phyloP scores from a whole-genome alignment of 257 asterid genomes.

The Solanum tarijense region DNA sequence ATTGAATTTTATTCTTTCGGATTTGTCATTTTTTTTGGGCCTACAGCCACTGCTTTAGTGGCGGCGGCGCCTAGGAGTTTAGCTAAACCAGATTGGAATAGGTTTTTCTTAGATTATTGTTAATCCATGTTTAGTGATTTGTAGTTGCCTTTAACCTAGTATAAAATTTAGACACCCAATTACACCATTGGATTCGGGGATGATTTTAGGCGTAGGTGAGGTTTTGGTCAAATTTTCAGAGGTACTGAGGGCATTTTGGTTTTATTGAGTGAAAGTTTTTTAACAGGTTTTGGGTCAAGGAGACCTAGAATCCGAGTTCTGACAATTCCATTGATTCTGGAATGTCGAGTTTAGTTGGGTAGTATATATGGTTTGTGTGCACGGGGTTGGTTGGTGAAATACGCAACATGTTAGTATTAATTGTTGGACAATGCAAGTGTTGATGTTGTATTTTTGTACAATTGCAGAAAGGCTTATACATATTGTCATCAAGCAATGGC shows the following conservation, averaged over 20 bases:
- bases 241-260: not conserved
- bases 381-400: not conserved
- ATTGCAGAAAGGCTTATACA: not conserved
- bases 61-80: not conserved
- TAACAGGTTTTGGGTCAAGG: not conserved
- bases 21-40: not conserved
- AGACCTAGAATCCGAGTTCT: not conserved
- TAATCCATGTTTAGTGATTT: not conserved
- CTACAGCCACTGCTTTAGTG: not conserved
- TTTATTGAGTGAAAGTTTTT: not conserved
- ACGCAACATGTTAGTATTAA: not conserved
- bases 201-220: not conserved
- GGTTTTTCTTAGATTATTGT: not conserved
- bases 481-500: slow-evolving; percentile 42
- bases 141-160: not conserved
- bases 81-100: not conserved
- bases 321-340: not conserved
- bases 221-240: not conserved
- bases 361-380: not conserved
- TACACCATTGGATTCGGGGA: not conserved
- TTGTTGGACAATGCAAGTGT: not conserved
- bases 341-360: not conserved
- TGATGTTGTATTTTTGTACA: not conserved
- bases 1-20: not conserved
- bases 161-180: not conserved